Percentiles rank a stretch among this genome's conserved stretches.
phyloP scores from a whole-genome alignment of 441 rosid genomes.

The Corymbia citriodora region DNA sequence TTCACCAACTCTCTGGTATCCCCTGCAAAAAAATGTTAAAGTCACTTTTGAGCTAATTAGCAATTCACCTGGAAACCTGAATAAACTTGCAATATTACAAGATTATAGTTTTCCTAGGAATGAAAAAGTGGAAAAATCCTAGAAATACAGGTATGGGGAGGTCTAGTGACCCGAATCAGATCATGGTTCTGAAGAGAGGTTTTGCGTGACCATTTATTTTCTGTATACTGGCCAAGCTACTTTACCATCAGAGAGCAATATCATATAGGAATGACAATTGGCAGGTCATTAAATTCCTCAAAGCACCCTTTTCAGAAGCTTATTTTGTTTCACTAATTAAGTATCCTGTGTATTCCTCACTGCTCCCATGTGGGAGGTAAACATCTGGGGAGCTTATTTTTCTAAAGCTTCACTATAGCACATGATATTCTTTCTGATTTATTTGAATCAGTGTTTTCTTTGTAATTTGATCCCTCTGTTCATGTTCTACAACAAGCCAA shows the following conservation, averaged over 20 bases:
- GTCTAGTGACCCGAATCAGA: background rate
- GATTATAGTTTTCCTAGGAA: background rate
- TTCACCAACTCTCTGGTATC: slow-evolving; percentile 84
- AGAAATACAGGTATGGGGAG: background rate
- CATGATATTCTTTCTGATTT: background rate
- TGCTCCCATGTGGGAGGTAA: background rate
- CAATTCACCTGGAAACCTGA: background rate
- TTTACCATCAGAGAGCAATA: background rate
- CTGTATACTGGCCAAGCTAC: background rate
- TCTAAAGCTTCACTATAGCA: background rate
- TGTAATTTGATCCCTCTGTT: background rate
- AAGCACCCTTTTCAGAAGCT: background rate
- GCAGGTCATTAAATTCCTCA: background rate
- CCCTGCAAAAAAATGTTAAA: slow-evolving; percentile 46
- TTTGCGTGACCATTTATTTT: background rate
- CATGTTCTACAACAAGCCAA: background rate
- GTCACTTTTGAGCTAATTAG: background rate
- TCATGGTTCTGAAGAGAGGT: background rate
- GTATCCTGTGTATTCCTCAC: background rate
- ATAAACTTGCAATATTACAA: background rate
- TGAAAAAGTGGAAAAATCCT: background rate
- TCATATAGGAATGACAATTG: background rate
- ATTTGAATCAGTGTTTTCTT: background rate
- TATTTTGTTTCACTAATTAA: background rate
- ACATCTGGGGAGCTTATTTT: background rate